Percentiles rank a stretch among this genome's conserved stretches.
These are phyloP conservation scores for Spiromastix sp. DNA, from an alignment of 2,329 filamentous ascomycete genomes.

Conservation along the genomic window DNA sequence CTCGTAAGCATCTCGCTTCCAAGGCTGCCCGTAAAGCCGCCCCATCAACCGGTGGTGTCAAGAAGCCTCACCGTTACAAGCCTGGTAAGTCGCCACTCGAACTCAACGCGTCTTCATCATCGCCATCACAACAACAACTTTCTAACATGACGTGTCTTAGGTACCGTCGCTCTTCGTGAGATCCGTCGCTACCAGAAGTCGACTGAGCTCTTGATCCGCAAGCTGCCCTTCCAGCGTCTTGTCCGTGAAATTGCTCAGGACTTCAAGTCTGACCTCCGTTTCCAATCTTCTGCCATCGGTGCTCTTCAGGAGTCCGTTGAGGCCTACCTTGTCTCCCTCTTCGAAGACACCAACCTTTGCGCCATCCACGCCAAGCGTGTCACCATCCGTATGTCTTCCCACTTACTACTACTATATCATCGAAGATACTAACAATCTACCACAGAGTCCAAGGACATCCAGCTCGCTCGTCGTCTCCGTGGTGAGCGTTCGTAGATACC, in stretches of 20 bases:
- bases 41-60: conserved; percentile 91
- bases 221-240: conserved; percentile 95
- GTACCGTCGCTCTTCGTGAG: conserved; percentile 94
- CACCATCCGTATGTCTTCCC: conserved; percentile 60
- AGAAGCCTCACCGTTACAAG: conserved; percentile 90
- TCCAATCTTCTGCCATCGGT: conserved; percentile 96
- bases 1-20: conserved; percentile 94
- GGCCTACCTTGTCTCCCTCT: conserved; percentile 95
- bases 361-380: conserved; percentile 99
- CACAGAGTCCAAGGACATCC: conserved; percentile 72
- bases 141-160: conserved; percentile 24
- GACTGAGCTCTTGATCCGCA: conserved; percentile 90
- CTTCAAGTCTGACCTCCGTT: conserved; percentile 90
- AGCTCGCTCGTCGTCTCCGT: conserved; percentile 88
- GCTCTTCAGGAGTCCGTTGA: conserved; percentile 98
- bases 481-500: conserved; percentile 71
- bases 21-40: conserved; percentile 98
- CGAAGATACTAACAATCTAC: conserved; percentile 24
- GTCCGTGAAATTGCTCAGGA: conserved; percentile 95
- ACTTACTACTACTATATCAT: not conserved
- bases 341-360: conserved; percentile 97
- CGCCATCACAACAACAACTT: conserved; percentile 4
- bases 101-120: conserved; percentile 1
- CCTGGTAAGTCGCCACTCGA: conserved; percentile 45
- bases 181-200: conserved; percentile 98